A percentile compares a stretch with the other conserved stretches of the same genome.
Conservation (phyloP, 768 basidiomycete species). For the Suillus alpinus region DNA sequence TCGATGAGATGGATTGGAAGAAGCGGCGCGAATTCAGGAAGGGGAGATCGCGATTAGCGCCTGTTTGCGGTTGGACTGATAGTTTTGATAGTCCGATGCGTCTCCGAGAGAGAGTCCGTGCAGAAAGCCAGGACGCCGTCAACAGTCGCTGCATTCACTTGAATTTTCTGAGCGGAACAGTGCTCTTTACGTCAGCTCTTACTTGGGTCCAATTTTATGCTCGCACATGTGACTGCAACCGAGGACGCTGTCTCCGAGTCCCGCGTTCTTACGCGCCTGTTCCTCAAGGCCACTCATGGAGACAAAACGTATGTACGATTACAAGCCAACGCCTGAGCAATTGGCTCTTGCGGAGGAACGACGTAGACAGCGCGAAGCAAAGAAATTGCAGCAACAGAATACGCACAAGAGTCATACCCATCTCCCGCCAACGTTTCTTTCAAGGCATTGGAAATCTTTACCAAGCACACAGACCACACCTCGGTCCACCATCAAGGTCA, state of each 20-base stretch:
- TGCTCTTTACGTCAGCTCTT: slow-evolving; percentile 4
- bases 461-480: slow-evolving; percentile 3
- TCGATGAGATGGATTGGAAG: slow-evolving; percentile 23
- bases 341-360: slow-evolving; percentile 50
- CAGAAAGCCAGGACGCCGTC: slow-evolving; percentile 16
- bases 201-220: neutral
- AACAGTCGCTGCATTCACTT: slow-evolving; percentile 37
- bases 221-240: neutral
- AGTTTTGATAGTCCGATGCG: neutral
- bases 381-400: slow-evolving; percentile 31
- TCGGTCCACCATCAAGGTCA: slow-evolving; percentile 42
- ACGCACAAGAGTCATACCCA: slow-evolving; percentile 3
- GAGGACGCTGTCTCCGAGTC: neutral
- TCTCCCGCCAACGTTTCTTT: slow-evolving; percentile 13
- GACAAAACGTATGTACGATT: neutral
- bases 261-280: neutral
- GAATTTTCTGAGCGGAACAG: slow-evolving; percentile 1
- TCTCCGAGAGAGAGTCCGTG: slow-evolving; percentile 14
- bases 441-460: slow-evolving; percentile 36
- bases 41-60: slow-evolving; percentile 4
- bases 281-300: neutral
- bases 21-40: slow-evolving; percentile 6
- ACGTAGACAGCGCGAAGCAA: slow-evolving; percentile 43
- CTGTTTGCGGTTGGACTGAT: neutral
- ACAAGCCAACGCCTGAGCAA: slow-evolving; percentile 51